These are phyloP conservation scores for Discostella stelligera DNA, from an alignment of 352 stramenopile genomes.

Conservation along the genomic window DNA sequence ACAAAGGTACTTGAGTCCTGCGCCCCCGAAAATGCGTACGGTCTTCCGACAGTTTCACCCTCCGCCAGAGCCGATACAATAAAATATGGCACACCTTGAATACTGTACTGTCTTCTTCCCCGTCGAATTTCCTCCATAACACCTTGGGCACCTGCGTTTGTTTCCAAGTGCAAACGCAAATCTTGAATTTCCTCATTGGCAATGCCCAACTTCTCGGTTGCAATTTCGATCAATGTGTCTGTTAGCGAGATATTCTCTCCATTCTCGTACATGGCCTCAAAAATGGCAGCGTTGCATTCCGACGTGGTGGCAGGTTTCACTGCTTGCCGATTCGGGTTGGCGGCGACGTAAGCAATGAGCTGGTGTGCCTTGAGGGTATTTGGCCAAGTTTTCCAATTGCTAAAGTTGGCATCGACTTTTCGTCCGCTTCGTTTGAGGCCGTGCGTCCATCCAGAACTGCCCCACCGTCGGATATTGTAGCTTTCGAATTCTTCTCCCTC, in stretches of 20 bases:
- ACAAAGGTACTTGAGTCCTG: constrained; percentile 62
- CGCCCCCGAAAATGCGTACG: constrained; percentile 69
- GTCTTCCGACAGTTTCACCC: constrained; percentile 19
- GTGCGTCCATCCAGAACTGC: constrained; percentile 63
- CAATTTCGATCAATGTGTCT: constrained; percentile 59
- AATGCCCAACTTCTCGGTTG: constrained; percentile 33
- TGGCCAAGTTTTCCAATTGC: constrained; percentile 76
- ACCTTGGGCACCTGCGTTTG: constrained; percentile 44
- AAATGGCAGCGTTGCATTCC: constrained; percentile 58
- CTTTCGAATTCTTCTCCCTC: constrained; percentile 73
- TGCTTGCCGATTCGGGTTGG: constrained; percentile 21
- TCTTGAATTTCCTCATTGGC: constrained; percentile 29
- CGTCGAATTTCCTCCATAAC: constrained; percentile 60
- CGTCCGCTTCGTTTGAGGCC: constrained; percentile 58
- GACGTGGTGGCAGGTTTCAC: constrained; percentile 17
- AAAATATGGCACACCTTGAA: constrained; percentile 68
- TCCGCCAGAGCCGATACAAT: constrained; percentile 42
- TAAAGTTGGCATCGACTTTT: constrained; percentile 69
- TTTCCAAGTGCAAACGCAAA: constrained; percentile 49
- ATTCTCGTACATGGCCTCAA: constrained; percentile 73
- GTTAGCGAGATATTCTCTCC: constrained; percentile 69
- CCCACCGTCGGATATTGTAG: constrained; percentile 74
- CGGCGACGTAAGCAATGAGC: constrained; percentile 65
- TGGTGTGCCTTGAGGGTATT: constrained; percentile 74
- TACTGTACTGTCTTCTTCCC: constrained; percentile 58